Evolutionary conservation across 495 filamentous ascomycete species (phyloP).

Genomic region (Polyplosphaeria fusca): DNA sequence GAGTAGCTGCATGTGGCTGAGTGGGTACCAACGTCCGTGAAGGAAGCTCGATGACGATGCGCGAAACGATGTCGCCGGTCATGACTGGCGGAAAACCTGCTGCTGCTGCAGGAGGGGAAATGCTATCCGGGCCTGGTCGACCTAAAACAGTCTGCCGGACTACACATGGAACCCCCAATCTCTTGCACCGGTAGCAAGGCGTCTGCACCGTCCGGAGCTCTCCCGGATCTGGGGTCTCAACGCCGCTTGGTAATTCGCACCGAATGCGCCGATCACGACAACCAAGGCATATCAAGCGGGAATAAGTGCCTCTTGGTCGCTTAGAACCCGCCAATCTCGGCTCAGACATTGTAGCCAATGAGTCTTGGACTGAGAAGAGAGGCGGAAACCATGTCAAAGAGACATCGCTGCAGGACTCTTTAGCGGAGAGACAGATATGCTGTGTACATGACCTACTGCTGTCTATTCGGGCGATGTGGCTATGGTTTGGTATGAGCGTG

Average conservation of each 20-base stretch:
- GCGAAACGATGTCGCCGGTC: constrained; percentile 12
- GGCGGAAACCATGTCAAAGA: constrained; percentile 1
- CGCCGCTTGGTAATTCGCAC: constrained; percentile 8
- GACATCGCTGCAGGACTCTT: background rate
- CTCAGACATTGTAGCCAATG: constrained; percentile 4
- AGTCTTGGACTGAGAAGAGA: constrained; percentile 9
- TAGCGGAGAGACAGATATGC: constrained; percentile 5
- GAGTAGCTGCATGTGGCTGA: constrained; percentile 6
- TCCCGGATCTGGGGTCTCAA: constrained; percentile 5
- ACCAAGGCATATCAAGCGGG: constrained; percentile 14
- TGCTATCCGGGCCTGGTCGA: constrained; percentile 4
- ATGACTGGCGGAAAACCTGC: constrained; percentile 5
- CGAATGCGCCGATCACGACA: constrained; percentile 14
- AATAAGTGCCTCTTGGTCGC: constrained; percentile 13
- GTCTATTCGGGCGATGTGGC: constrained; percentile 4
- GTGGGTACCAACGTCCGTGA: constrained; percentile 7
- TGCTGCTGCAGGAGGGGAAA: background rate
- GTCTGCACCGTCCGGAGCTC: constrained; percentile 14
- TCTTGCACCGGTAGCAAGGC: constrained; percentile 14
- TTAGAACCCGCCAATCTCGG: constrained; percentile 7
- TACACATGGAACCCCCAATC: constrained; percentile 12
- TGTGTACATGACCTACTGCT: constrained; percentile 9
- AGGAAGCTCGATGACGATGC: constrained; percentile 13
- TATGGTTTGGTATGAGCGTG: constrained; percentile 4
- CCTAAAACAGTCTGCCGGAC: constrained; percentile 9